phyloP scores from a whole-genome alignment of 2,329 filamentous ascomycete genomes.

The Cryphonectria parasitica region DNA sequence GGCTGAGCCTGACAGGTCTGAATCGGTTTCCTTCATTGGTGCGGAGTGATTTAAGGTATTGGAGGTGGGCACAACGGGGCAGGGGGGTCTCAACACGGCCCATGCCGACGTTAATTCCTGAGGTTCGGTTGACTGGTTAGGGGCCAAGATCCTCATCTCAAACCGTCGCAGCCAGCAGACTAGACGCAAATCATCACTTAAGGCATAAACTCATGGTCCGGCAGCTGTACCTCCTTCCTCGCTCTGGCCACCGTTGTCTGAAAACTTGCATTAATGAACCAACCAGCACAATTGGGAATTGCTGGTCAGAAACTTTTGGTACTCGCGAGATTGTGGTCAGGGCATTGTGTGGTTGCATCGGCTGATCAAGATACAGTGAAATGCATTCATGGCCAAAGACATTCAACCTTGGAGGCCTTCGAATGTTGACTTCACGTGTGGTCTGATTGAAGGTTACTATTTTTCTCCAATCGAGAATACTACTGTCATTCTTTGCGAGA shows the following conservation, averaged over 20 bases:
- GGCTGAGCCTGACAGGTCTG: not conserved
- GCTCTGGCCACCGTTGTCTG: not conserved
- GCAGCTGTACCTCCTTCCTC: not conserved
- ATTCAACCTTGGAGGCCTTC: not conserved
- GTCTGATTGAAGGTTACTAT: too few relatives aligned
- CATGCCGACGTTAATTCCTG: not conserved
- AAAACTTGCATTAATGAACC: not conserved
- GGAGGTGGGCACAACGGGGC: not conserved
- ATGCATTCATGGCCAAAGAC: not conserved
- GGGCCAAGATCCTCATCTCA: constrained; percentile 32
- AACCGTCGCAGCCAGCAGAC: constrained; percentile 33
- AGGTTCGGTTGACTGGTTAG: not conserved
- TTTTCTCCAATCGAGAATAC: not conserved
- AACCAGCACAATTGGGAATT: not conserved
- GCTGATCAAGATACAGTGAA: not conserved
- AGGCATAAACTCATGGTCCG: constrained; percentile 31
- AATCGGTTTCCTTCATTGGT: constrained; percentile 11
- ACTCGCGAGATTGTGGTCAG: not conserved
- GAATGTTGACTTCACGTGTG: too few relatives aligned
- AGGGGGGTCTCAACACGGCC: not conserved
- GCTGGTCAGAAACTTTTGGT: not conserved
- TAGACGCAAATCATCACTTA: constrained; percentile 31
- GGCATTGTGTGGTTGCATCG: not conserved
- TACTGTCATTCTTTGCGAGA: not conserved
- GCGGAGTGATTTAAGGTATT: constrained; percentile 22